Conservation (phyloP, 768 basidiomycete genomes). For the Kwoniella heveanensis region DNA sequence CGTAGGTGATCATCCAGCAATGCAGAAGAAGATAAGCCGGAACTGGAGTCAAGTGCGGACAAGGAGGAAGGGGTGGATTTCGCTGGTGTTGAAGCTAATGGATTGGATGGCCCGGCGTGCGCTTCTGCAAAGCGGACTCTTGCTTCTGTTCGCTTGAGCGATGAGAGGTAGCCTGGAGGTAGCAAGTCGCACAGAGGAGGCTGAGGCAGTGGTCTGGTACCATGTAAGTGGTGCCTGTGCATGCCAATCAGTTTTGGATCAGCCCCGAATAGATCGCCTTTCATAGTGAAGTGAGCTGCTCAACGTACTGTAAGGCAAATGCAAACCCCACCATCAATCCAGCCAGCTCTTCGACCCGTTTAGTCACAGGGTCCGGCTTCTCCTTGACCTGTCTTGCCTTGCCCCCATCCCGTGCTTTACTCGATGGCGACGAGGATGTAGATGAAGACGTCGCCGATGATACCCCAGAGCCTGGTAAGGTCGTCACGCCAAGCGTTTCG, state of each 20-base stretch:
- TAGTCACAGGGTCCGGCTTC: conserved; percentile 17
- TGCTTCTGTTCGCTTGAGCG: conserved; percentile 49
- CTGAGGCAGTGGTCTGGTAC: conserved; percentile 45
- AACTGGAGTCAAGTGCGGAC: background rate
- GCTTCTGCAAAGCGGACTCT: conserved; percentile 52
- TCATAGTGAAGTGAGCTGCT: background rate
- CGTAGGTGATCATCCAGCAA: conserved; percentile 13
- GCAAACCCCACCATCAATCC: conserved; percentile 50
- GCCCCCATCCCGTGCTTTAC: background rate
- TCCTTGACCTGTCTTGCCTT: conserved; percentile 7
- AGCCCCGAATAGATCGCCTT: no score
- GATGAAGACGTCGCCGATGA: background rate
- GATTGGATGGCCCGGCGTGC: conserved; percentile 32
- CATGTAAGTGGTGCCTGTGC: conserved; percentile 51
- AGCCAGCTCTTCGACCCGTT: conserved; percentile 45
- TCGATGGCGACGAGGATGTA: background rate
- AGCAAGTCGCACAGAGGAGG: conserved; percentile 53
- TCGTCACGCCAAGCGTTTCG: background rate
- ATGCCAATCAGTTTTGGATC: background rate
- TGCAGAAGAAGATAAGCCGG: background rate
- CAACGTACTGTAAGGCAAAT: conserved; percentile 53
- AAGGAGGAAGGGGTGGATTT: background rate
- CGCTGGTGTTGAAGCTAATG: conserved; percentile 2
- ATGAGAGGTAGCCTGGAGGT: conserved; percentile 49
- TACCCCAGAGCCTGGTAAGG: background rate